A percentile compares a stretch with the other conserved stretches of the same genome.
phyloP scores from a whole-genome alignment of 108 stramenopile genomes.

The Nitzschia sp. region DNA sequence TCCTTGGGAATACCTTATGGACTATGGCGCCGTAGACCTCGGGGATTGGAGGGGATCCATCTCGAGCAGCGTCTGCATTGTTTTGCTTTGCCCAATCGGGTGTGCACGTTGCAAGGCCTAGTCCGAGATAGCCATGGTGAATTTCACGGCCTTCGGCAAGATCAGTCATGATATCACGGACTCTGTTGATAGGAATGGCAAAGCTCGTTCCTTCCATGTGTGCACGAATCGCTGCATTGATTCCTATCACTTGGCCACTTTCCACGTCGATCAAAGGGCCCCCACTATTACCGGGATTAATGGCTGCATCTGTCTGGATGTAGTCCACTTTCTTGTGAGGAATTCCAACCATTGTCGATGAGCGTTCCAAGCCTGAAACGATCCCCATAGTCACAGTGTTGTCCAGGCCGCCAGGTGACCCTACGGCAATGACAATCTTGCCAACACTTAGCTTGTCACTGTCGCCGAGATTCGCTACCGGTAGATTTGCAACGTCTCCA shows the following conservation, averaged over 20 bases:
- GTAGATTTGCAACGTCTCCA: constrained; percentile 32
- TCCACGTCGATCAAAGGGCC: constrained; percentile 89
- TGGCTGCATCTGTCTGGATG: constrained; percentile 83
- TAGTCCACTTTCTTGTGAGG: constrained; percentile 86
- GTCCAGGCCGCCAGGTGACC: constrained; percentile 88
- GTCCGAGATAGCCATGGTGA: constrained; percentile 84
- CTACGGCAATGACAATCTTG: constrained; percentile 79
- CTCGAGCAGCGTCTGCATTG: constrained; percentile 38
- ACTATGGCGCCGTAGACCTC: constrained; percentile 82
- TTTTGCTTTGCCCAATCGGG: constrained; percentile 71
- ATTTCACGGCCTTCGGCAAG: constrained; percentile 68
- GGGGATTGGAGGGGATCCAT: constrained; percentile 39
- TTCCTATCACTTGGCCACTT: constrained; percentile 82
- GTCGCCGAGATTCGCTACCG: constrained; percentile 80
- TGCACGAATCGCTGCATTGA: constrained; percentile 89
- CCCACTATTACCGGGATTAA: constrained; percentile 66
- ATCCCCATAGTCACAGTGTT: constrained; percentile 92
- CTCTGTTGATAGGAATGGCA: constrained; percentile 88
- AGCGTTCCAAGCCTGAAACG: constrained; percentile 75
- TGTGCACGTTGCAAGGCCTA: constrained; percentile 61
- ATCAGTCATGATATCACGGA: constrained; percentile 70
- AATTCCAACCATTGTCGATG: constrained; percentile 83
- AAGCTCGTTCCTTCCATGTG: constrained; percentile 92
- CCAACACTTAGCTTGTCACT: constrained; percentile 80
- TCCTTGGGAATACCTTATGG: constrained; percentile 72